phyloP scores from a whole-genome alignment of 2,329 filamentous ascomycete species.

The Xylogone sp. region DNA sequence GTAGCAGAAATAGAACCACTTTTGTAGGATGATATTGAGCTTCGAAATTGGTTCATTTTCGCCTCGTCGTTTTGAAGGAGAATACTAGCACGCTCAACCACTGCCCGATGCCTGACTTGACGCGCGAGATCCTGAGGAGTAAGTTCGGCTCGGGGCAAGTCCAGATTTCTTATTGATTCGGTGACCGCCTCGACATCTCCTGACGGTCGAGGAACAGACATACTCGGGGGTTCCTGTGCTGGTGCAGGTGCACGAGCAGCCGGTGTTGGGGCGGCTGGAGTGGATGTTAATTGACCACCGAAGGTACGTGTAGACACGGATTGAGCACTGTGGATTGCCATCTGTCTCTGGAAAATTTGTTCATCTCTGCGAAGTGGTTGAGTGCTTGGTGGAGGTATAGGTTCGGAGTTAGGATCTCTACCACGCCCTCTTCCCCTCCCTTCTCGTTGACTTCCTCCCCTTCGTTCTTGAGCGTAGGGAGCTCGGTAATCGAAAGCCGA shows the following conservation, averaged over 20 bases:
- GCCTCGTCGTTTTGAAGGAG: slow-evolving; percentile 72
- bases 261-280: slow-evolving; percentile 35
- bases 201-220: slow-evolving; percentile 13
- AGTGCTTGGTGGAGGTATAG: slow-evolving; percentile 70
- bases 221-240: slow-evolving; percentile 8
- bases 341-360: slow-evolving; percentile 84
- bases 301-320: slow-evolving; percentile 77
- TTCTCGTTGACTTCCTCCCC: slow-evolving; percentile 41
- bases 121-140: slow-evolving; percentile 79
- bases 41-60: slow-evolving; percentile 76
- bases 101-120: slow-evolving; percentile 73
- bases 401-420: slow-evolving; percentile 82
- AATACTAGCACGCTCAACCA: slow-evolving; percentile 79
- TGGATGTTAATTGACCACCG: slow-evolving; percentile 70
- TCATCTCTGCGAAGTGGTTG: slow-evolving; percentile 83
- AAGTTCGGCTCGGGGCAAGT: slow-evolving; percentile 46
- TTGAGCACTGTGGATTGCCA: slow-evolving; percentile 86
- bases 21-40: slow-evolving; percentile 74
- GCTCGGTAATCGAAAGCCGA: slow-evolving; percentile 77
- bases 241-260: slow-evolving; percentile 30
- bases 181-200: slow-evolving; percentile 15
- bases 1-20: slow-evolving; percentile 65
- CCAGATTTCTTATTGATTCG: slow-evolving; percentile 46
- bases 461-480: slow-evolving; percentile 59
- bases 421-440: slow-evolving; percentile 56